Conservation (phyloP, 2,329 filamentous ascomycete genomes). For the Neofusicoccum cordaticola region DNA sequence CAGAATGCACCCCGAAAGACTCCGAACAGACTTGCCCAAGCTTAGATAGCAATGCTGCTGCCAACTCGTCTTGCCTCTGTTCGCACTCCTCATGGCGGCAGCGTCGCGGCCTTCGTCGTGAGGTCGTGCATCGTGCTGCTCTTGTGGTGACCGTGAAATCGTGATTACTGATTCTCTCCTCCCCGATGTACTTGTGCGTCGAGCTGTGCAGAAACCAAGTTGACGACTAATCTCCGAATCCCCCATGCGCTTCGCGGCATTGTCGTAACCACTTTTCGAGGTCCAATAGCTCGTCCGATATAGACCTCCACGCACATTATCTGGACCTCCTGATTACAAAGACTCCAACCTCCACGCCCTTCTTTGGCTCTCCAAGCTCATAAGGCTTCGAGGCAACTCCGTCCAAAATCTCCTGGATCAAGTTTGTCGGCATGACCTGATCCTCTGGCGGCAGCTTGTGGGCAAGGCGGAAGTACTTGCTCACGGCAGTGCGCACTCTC, state of each 20-base stretch:
- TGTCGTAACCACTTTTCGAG: background rate
- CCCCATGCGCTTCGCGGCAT: background rate
- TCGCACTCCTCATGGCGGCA: background rate
- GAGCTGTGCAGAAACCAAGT: background rate
- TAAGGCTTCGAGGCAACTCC: slow-evolving; percentile 55
- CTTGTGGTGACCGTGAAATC: background rate
- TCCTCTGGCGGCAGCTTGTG: slow-evolving; percentile 41
- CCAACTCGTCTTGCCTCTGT: background rate
- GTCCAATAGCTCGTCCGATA: background rate
- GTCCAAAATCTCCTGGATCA: slow-evolving; percentile 59
- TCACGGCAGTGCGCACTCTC: slow-evolving; percentile 53
- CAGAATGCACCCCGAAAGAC: background rate
- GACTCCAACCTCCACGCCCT: slow-evolving; percentile 48
- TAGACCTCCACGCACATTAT: background rate
- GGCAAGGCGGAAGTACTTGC: slow-evolving; percentile 44
- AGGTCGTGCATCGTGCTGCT: background rate
- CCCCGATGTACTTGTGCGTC: background rate
- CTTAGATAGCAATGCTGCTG: background rate
- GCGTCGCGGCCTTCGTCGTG: background rate
- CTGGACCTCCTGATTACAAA: slow-evolving; percentile 40
- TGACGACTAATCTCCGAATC: background rate
- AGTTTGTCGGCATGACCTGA: slow-evolving; percentile 52
- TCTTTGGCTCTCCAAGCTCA: slow-evolving; percentile 42
- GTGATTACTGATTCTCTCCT: background rate
- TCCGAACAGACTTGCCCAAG: background rate